Evolutionary conservation across 768 basidiomycete species (phyloP).

Genomic region (Lactifluus hygrophoroides): DNA sequence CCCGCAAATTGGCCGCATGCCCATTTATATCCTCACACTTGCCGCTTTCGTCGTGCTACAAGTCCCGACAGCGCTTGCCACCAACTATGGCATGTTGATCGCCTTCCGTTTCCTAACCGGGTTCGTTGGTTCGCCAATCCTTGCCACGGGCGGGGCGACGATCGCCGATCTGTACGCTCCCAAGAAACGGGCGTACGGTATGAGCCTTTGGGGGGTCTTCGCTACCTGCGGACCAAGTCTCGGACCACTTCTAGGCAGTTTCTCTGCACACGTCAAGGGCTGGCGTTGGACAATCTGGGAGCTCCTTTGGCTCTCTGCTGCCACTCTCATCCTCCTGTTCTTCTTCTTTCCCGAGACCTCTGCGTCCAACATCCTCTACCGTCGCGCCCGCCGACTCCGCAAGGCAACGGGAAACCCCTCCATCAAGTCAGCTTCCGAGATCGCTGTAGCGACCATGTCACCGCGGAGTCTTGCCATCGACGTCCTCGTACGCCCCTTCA

Average conservation of each 20-base stretch:
- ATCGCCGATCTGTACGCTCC: slow-evolving; percentile 23
- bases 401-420: slow-evolving; percentile 26
- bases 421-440: slow-evolving; percentile 25
- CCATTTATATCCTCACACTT: slow-evolving; percentile 29
- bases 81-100: slow-evolving; percentile 27
- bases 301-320: slow-evolving; percentile 28
- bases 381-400: slow-evolving; percentile 27
- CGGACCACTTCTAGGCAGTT: slow-evolving; percentile 29
- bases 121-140: slow-evolving; percentile 29
- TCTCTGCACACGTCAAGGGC: slow-evolving; percentile 26
- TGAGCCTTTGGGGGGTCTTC: slow-evolving; percentile 26
- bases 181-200: slow-evolving; percentile 23
- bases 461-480: slow-evolving; percentile 20
- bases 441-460: slow-evolving; percentile 20
- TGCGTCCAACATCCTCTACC: too few species aligned
- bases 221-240: slow-evolving; percentile 26
- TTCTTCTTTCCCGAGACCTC: slow-evolving; percentile 29
- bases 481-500: slow-evolving; percentile 27
- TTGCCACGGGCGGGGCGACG: slow-evolving; percentile 29
- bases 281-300: slow-evolving; percentile 32
- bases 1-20: slow-evolving; percentile 28
- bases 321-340: slow-evolving; percentile 25
- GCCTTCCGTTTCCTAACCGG: slow-evolving; percentile 31
- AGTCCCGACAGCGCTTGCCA: slow-evolving; percentile 28
- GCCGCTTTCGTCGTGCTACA: slow-evolving; percentile 29